Percentiles rank a stretch among this genome's conserved stretches.
Evolutionary conservation across 345 rosid species (phyloP).

Genomic region (Capsella bursapastoris): DNA sequence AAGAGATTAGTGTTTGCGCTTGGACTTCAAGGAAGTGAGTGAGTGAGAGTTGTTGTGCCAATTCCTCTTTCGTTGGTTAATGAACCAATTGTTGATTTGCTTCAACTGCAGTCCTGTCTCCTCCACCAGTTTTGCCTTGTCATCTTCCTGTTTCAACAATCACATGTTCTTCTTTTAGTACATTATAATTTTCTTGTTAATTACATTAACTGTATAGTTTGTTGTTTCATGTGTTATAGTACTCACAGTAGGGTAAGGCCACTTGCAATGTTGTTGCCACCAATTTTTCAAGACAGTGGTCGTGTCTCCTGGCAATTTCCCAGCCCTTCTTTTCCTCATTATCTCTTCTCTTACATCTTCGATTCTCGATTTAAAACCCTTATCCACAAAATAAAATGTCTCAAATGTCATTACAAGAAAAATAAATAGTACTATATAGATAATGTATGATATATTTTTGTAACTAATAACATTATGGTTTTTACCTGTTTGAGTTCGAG

Average conservation of each 20-base stretch:
- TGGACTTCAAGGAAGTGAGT: conserved; percentile 88
- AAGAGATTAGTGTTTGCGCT: conserved; percentile 67
- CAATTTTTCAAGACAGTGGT: conserved; percentile 88
- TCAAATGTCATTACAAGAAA: background rate
- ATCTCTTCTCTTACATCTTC: conserved; percentile 99
- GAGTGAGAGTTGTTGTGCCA: conserved; percentile 98
- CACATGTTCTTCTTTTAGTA: background rate
- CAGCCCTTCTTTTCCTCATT: conserved; percentile 93
- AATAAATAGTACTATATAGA: background rate
- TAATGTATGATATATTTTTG: background rate
- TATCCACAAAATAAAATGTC: background rate
- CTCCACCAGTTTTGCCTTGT: conserved; percentile 96
- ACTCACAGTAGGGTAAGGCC: conserved; percentile 99
- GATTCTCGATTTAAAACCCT: conserved; percentile 94
- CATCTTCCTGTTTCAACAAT: conserved; percentile 75
- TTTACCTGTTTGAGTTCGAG: conserved; percentile 91
- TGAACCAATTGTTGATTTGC: conserved; percentile 99
- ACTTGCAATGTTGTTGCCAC: conserved; percentile 98
- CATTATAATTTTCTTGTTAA: background rate
- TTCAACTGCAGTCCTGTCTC: conserved; percentile 97
- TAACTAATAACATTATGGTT: background rate
- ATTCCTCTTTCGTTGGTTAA: conserved; percentile 96
- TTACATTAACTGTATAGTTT: background rate
- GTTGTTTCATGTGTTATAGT: background rate
- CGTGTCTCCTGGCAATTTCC: conserved; percentile 97